These are phyloP conservation scores for Venturia aucupariae DNA, from an alignment of 2,329 filamentous ascomycete genomes.

Conservation along the genomic window DNA sequence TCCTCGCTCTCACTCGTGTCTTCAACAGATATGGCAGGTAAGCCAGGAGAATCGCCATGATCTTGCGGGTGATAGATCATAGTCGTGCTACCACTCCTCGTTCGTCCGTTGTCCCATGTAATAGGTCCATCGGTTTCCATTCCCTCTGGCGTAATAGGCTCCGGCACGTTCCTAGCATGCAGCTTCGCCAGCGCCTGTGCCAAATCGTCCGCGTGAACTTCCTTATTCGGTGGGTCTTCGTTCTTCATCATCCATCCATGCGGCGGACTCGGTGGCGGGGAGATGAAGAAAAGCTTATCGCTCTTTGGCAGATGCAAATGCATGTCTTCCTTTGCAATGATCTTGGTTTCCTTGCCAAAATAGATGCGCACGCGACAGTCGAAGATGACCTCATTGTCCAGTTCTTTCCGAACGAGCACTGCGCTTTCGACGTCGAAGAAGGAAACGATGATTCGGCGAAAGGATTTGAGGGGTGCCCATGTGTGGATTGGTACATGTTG, in stretches of 20 bases:
- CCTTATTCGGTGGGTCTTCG: slow-evolving; percentile 57
- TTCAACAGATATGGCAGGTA: slow-evolving; percentile 56
- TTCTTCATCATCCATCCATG: slow-evolving; percentile 55
- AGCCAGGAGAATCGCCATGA: slow-evolving; percentile 48
- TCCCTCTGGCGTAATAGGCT: slow-evolving; percentile 20
- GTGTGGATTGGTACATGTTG: slow-evolving; percentile 63
- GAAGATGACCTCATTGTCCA: slow-evolving; percentile 66
- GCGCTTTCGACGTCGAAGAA: slow-evolving; percentile 64
- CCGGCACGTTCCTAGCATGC: slow-evolving; percentile 29
- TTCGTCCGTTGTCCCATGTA: slow-evolving; percentile 19
- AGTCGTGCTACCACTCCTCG: slow-evolving; percentile 45
- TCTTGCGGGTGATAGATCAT: slow-evolving; percentile 55
- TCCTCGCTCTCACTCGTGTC: slow-evolving; percentile 39
- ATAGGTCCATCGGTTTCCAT: slow-evolving; percentile 18
- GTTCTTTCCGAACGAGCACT: slow-evolving; percentile 59
- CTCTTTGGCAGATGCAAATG: slow-evolving; percentile 48
- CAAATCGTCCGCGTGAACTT: slow-evolving; percentile 54
- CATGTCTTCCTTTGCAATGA: slow-evolving; percentile 31
- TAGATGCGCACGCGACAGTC: slow-evolving; percentile 60
- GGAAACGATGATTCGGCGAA: slow-evolving; percentile 71
- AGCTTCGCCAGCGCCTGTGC: slow-evolving; percentile 47
- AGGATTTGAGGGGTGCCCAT: slow-evolving; percentile 73
- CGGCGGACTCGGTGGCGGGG: slow-evolving; percentile 53
- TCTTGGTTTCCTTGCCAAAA: slow-evolving; percentile 45
- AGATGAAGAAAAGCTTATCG: slow-evolving; percentile 58